phyloP scores from a whole-genome alignment of 139 green algal genomes.

The Chlorella ohadii region DNA sequence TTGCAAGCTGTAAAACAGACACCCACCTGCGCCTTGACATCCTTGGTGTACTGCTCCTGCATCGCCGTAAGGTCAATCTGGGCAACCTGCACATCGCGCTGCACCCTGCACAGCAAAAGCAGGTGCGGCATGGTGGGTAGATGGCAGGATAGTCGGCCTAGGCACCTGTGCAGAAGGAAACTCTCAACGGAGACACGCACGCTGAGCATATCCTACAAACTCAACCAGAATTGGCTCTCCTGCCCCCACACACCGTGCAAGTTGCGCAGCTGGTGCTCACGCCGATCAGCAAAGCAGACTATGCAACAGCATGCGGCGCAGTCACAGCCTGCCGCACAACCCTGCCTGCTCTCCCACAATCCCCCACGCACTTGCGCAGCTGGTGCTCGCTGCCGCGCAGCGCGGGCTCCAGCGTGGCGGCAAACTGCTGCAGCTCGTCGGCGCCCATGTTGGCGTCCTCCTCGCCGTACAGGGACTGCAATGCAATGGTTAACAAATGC shows the following conservation, averaged over 20 bases:
- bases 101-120: conserved; percentile 12
- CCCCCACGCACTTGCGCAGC: conserved; percentile 8
- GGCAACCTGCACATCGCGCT: not conserved
- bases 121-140: too few relatives aligned
- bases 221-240: too few relatives aligned
- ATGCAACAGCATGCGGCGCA: too few relatives aligned
- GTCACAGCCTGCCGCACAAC: too few relatives aligned
- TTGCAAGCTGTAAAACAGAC: too few relatives aligned
- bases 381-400: conserved; percentile 15
- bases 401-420: conserved; percentile 32
- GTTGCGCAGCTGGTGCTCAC: not conserved
- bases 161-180: too few relatives aligned
- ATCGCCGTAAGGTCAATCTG: conserved; percentile 44
- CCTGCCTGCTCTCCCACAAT: too few relatives aligned
- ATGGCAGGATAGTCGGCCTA: too few relatives aligned
- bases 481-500: too few relatives aligned
- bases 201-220: too few relatives aligned
- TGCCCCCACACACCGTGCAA: not conserved
- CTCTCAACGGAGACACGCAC: too few relatives aligned
- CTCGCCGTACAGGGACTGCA: conserved; percentile 14
- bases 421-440: conserved; percentile 52
- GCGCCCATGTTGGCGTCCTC: conserved; percentile 35
- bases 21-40: conserved; percentile 23
- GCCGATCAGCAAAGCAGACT: too few relatives aligned
- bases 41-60: conserved; percentile 52